Evolutionary conservation across 2,329 filamentous ascomycete genomes (phyloP).

Genomic region (Cladophialophora immunda): DNA sequence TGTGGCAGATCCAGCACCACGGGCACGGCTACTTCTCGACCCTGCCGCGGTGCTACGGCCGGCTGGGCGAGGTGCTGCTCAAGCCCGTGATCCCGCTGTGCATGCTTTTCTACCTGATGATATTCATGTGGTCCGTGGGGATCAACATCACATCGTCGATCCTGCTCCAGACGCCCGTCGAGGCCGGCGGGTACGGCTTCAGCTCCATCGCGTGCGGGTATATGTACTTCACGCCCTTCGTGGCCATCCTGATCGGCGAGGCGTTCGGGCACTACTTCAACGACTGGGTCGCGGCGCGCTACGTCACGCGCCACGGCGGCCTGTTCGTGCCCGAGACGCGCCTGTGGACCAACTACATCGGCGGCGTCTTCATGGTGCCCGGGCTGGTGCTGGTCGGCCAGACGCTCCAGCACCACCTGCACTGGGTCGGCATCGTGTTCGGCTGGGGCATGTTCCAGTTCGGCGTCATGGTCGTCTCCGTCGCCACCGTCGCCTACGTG

Average conservation of each 20-base stretch:
- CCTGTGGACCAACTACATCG: slow-evolving; percentile 57
- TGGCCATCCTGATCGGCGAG: slow-evolving; percentile 60
- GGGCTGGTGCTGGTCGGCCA: slow-evolving; percentile 63
- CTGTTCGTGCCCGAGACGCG: slow-evolving; percentile 65
- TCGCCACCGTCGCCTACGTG: slow-evolving; percentile 60
- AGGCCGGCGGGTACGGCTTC: slow-evolving; percentile 18
- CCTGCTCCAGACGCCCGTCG: slow-evolving; percentile 54
- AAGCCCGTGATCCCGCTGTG: slow-evolving; percentile 42
- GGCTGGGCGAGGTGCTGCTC: slow-evolving; percentile 46
- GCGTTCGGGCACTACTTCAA: slow-evolving; percentile 59
- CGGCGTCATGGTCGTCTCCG: slow-evolving; percentile 44
- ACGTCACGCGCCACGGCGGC: slow-evolving; percentile 57
- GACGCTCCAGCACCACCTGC: slow-evolving; percentile 57
- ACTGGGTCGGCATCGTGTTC: slow-evolving; percentile 59
- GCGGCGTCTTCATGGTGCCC: slow-evolving; percentile 57
- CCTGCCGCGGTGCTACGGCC: slow-evolving; percentile 43
- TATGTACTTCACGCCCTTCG: slow-evolving; percentile 48
- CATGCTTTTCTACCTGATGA: slow-evolving; percentile 48
- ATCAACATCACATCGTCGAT: slow-evolving; percentile 65
- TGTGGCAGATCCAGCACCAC: slow-evolving; percentile 37
- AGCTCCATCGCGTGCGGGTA: slow-evolving; percentile 6
- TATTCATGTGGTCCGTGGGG: slow-evolving; percentile 54
- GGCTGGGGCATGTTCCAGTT: slow-evolving; percentile 61
- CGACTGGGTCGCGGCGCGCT: slow-evolving; percentile 56
- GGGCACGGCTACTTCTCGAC: slow-evolving; percentile 44